These are phyloP conservation scores for Wakefieldia striispora DNA, from an alignment of 768 basidiomycete genomes.

Conservation along the genomic window DNA sequence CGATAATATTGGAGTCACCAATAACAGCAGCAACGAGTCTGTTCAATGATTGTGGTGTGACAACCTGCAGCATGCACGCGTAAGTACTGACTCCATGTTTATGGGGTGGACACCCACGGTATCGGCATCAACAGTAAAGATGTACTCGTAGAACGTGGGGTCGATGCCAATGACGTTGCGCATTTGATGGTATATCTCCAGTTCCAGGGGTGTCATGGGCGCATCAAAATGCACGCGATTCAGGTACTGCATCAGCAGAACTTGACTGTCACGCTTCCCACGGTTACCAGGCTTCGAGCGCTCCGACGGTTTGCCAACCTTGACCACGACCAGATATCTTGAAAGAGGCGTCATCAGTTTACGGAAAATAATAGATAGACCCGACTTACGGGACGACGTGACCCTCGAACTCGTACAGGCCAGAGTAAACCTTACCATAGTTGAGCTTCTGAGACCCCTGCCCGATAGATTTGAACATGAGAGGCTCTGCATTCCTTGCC, in stretches of 20 bases:
- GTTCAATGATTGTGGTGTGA: slow-evolving; percentile 65
- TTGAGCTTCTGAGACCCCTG: slow-evolving; percentile 67
- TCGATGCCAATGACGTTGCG: slow-evolving; percentile 72
- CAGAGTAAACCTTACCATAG: slow-evolving; percentile 70
- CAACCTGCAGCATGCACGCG: slow-evolving; percentile 39
- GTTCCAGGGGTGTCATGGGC: slow-evolving; percentile 63
- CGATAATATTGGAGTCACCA: slow-evolving; percentile 61
- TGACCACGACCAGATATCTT: slow-evolving; percentile 61
- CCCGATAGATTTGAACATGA: slow-evolving; percentile 67
- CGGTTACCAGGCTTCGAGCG: slow-evolving; percentile 64
- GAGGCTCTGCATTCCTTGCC: slow-evolving; percentile 59
- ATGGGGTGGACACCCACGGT: slow-evolving; percentile 39
- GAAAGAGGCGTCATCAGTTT: not conserved
- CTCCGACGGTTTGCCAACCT: slow-evolving; percentile 67
- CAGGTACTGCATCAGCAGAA: slow-evolving; percentile 63
- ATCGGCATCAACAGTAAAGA: slow-evolving; percentile 72
- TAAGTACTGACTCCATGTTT: slow-evolving; percentile 11
- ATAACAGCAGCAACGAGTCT: slow-evolving; percentile 61
- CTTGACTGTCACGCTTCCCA: slow-evolving; percentile 69
- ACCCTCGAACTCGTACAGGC: slow-evolving; percentile 67
- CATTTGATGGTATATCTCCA: slow-evolving; percentile 76
- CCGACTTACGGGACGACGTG: slow-evolving; percentile 61
- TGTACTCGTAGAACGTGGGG: slow-evolving; percentile 73
- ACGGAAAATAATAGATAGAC: not conserved
- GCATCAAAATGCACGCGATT: slow-evolving; percentile 68